Evolutionary conservation across 1,284 basidiomycete genomes (phyloP).

Genomic region (Rhodotorula glutinis): DNA sequence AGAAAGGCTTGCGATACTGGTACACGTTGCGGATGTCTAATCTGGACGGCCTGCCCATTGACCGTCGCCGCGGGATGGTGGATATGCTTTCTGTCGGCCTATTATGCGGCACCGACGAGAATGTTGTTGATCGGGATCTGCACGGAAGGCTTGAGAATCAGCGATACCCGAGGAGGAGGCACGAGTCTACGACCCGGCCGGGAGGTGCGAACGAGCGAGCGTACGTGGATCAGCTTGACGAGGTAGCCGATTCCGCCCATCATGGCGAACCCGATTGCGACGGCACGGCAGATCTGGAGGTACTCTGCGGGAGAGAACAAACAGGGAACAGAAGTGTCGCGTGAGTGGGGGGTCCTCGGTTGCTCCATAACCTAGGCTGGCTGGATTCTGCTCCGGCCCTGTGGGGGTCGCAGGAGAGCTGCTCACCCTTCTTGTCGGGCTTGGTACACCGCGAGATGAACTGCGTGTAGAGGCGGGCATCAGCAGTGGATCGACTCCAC

Average conservation of each 20-base stretch:
- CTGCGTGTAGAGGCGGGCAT: conserved; percentile 52
- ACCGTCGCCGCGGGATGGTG: no score
- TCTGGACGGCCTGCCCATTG: no score
- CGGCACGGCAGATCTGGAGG: conserved; percentile 84
- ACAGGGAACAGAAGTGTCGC: not conserved
- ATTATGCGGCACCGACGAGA: conserved; percentile 37
- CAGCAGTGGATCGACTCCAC: not conserved
- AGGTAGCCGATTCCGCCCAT: conserved; percentile 76
- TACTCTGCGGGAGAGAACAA: conserved; percentile 75
- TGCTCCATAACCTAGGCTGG: no score
- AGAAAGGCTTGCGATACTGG: no score
- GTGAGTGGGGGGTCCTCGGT: no score
- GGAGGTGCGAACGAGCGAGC: no score
- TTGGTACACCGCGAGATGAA: conserved; percentile 97
- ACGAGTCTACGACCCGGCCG: no score
- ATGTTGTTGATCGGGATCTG: conserved; percentile 43
- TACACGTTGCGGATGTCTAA: no score
- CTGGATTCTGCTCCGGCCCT: no score
- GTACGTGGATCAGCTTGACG: conserved; percentile 43
- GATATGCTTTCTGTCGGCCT: no score
- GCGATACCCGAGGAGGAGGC: not conserved
- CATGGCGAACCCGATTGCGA: conserved; percentile 89
- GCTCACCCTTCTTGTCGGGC: conserved; percentile 86
- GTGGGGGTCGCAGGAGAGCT: not conserved
- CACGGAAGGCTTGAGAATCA: no score